Base-by-base conservation (phyloP, 306 rosid genomes). In the Carpinus viminea region DNA sequence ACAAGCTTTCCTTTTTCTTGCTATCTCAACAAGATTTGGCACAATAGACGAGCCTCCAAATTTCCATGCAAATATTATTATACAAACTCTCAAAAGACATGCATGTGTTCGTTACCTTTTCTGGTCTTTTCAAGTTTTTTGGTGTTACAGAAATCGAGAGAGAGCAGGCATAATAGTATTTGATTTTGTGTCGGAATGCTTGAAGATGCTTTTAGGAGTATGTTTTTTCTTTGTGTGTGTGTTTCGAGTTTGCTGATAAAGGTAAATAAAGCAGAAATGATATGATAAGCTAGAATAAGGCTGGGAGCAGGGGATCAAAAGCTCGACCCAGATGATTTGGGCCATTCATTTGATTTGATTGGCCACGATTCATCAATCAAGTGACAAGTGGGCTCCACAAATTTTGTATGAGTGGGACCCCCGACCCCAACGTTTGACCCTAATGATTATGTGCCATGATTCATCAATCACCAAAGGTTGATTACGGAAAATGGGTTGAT, bases 11-110 rank as follows among this genome's bases (percentile, higher is more conserved):
- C 89, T 70, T 74, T 80, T 85, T 78, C 68, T 73, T 81, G 70
- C 15, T 68, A 79, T 84, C 79, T 78, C 75, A 85, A 79, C 78
- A 89, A 79, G 78, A 86, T 85, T 82, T 81, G 50, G 47, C 52
- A 78, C 70, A 72, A 12, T 15, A 69, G 20, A 78, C 78, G 73
- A 48, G 54, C 80, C 83, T 75, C 79, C 88, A 69, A 34, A 76
- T 83, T 78, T 82, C 76, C 95, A 92, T 92, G 91, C 91, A 88
- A 85, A 50, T 78, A 80, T 54, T 48, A 84, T 76, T 77, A 31
- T 31, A 31, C 34, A 17, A 73, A 70, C 20, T 76, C 68, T 47
- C 56, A 52, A 83, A 80, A 72, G 87, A 79, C 79, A 82, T 78
- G 89, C 87, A 74, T 80, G 83, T 80, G 86, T 84, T 51, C 73